Conservation (phyloP, 331 rosid species). For the Quercus tomentella region DNA sequence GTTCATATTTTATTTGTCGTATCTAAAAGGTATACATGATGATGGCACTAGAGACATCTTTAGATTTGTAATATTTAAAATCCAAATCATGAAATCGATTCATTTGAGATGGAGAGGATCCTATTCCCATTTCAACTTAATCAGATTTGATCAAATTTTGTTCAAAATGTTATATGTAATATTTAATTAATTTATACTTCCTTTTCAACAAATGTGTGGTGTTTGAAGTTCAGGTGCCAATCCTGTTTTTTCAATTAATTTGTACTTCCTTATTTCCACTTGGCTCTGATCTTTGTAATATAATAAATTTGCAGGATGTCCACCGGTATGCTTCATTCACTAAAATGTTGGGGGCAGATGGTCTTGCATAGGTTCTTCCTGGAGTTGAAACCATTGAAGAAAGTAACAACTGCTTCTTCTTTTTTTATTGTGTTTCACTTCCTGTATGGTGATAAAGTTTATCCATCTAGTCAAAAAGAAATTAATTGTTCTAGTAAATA, state of each 20-base stretch:
- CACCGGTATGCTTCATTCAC: constrained; percentile 43
- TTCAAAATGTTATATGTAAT: background rate
- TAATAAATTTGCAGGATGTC: constrained; percentile 38
- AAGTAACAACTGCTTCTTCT: constrained; percentile 23
- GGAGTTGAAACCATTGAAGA: constrained; percentile 54
- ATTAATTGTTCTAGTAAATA: background rate
- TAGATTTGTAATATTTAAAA: too few species aligned
- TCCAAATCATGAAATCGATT: too few species aligned
- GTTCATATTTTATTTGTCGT: too few species aligned
- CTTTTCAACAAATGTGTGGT: constrained; percentile 45
- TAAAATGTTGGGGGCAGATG: constrained; percentile 49
- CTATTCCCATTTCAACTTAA: background rate
- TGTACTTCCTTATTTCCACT: constrained; percentile 10
- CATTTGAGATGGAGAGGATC: too few species aligned
- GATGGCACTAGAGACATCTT: too few species aligned
- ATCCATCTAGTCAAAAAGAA: background rate
- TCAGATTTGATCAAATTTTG: background rate
- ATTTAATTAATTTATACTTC: background rate
- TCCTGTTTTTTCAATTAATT: constrained; percentile 5
- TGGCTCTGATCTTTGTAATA: constrained; percentile 17
- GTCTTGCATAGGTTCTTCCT: constrained; percentile 57
- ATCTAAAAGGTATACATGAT: too few species aligned
- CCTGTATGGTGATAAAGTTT: background rate
- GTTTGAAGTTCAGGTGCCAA: constrained; percentile 59
- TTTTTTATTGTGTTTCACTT: background rate